Evolutionary conservation across 192 early-diverging fungal genomes (phyloP).

Genomic region (Tieghemiomyces parasiticus): DNA sequence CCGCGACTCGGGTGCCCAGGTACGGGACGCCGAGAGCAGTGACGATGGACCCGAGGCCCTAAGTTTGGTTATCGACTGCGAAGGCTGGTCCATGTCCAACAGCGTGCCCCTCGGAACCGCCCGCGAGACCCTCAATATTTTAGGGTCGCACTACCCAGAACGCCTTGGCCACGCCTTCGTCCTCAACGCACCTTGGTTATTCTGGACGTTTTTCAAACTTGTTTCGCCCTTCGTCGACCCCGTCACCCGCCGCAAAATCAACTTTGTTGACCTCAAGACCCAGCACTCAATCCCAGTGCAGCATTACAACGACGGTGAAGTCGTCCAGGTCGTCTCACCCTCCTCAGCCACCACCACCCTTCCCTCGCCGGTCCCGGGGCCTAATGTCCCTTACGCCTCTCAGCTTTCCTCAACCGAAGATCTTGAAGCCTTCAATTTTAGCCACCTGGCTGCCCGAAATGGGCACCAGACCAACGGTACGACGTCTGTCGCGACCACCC

Average conservation of each 20-base stretch:
- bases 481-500: conserved; percentile 5
- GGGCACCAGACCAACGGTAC: not conserved
- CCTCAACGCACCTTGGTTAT: conserved; percentile 72
- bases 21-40: too few species aligned
- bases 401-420: too few species aligned
- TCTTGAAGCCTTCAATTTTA: not conserved
- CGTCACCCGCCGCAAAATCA: conserved; percentile 73
- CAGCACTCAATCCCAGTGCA: conserved; percentile 9
- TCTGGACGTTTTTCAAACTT: conserved; percentile 66
- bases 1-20: too few species aligned
- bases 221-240: conserved; percentile 87
- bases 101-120: conserved; percentile 54
- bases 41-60: conserved; percentile 44
- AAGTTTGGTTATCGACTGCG: conserved; percentile 69
- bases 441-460: not conserved
- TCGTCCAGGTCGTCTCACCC: too few species aligned
- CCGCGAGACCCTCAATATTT: conserved; percentile 63
- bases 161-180: conserved; percentile 52
- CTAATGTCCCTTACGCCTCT: too few species aligned
- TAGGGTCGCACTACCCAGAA: conserved; percentile 87
- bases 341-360: not conserved
- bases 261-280: conserved; percentile 58
- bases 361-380: conserved; percentile 13
- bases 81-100: conserved; percentile 43
- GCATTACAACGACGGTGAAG: not conserved